Base-by-base conservation (phyloP, 108 stramenopile species). In the Cyclostephanos tholiformis region DNA sequence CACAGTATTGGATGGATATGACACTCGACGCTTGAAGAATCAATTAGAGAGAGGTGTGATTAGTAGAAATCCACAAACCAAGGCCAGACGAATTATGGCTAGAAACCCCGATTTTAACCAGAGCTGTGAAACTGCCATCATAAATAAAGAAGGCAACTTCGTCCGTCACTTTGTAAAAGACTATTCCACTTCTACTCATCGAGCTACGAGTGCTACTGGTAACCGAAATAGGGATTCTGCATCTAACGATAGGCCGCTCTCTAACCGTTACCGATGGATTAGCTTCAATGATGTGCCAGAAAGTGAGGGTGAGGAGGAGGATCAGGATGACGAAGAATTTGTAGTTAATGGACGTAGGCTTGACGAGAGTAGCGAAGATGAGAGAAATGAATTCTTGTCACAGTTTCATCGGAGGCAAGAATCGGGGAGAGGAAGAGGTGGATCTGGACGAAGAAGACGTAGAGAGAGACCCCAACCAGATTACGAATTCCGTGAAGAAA, bases 291-390 rank as follows among this genome's bases (percentile, higher is more conserved):
- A 90, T 66, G 48, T 75, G 23, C 57, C 68, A 11, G 79, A 84
- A 35, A 81, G 86, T 44, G 86, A 86, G 16, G 72, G 75, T 14
- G 85, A 84, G 43, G 76, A 76, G 12, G 72, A 77, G 20, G 87
- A 91, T 26, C 75, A 79, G 5, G 83, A 87, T 44, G 90, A 88
- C 55, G 87, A 90, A 72, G 89, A 90, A 43, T 88, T 82, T 55
- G 64, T 82, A 16, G 67, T 77, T 41, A 68, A 61, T 17, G 75
- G 67, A 26, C 52, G 52, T 55, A 30, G 60, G 57, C 57, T 66
- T 29, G 77, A 82, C 13, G 63, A 79, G 32, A 81, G 84, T 50
- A 63, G 83, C 23, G 77, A 87, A 39, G n/a, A 69, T 36, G 77
- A 82, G 35, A 57, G 27, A 19, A 65, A 43, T 57, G 61, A 20